Evolutionary conservation across 768 basidiomycete species (phyloP), one percentile per base, ranked within the genome.

Genomic region (Pleurotus tuoliensis): DNA sequence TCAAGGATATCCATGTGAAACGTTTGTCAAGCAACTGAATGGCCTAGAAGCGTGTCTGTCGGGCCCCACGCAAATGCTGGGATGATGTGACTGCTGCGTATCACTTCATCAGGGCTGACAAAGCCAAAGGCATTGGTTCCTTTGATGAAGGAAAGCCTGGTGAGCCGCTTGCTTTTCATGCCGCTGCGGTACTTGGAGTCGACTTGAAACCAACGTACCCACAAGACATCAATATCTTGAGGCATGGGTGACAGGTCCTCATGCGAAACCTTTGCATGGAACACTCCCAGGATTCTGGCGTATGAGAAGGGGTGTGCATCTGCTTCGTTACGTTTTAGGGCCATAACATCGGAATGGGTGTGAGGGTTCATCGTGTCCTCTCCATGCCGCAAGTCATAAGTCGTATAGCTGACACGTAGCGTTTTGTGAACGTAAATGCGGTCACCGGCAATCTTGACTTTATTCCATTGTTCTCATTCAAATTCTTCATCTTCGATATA

Each of bases 361-460:
- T 57, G 34, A 1, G 68, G 66, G 37, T 75, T 74, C 25, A 78
- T 57, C 0, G 63, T 57, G 47, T 80, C 77, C 58, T 79, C 76
- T 2, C 59, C 52, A 1, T 66, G 62, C 0, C 67, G 68, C 1
- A 75, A 56, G 61, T 80, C 72, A 55, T 78, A 78, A 0, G 71
- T 74, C 0, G 72, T 76, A 57, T 73, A 77, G 60, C 76, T 76
- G 40, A 79, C 43, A 0, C 66, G 66, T 0, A 78, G 13, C 0
- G 61, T 54, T 41, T 71, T 71, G 62, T 73, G 70, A 6, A 6
- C 37, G 38, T 63, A 76, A 20, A 72, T 60, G 30, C 30, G 59
- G 58, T 69, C 25, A 58, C 68, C 67, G 2, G 41, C 16, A 34
- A 70, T 52, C 16, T 24, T 7, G 4, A 68, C 59, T 0, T 41